Evolutionary conservation across 2,329 filamentous ascomycete genomes (phyloP).

Genomic region (Claviceps capensis): DNA sequence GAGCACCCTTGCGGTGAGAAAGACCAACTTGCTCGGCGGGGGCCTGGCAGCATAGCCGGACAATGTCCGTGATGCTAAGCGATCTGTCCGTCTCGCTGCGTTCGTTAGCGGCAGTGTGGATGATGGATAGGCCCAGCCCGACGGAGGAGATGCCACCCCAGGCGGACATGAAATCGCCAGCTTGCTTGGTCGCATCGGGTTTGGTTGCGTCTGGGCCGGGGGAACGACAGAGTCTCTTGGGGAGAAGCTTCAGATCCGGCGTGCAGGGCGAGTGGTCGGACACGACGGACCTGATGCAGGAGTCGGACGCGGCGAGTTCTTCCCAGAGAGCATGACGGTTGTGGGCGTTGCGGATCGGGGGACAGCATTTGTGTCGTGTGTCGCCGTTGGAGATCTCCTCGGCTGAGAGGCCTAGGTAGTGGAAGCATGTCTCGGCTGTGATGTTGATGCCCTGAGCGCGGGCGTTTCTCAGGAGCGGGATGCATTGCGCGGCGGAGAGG

Average conservation of each 20-base stretch:
- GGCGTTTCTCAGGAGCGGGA: constrained; percentile 65
- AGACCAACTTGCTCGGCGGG: constrained; percentile 84
- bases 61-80: constrained; percentile 59
- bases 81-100: constrained; percentile 31
- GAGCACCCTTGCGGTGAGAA: constrained; percentile 61
- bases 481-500: constrained; percentile 76
- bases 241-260: constrained; percentile 81
- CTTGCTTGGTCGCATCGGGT: constrained; percentile 8
- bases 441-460: constrained; percentile 64
- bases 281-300: constrained; percentile 82
- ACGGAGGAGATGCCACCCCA: constrained; percentile 97
- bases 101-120: constrained; percentile 63
- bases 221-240: constrained; percentile 39
- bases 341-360: constrained; percentile 66
- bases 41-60: constrained; percentile 71
- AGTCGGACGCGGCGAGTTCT: constrained; percentile 56
- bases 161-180: constrained; percentile 83
- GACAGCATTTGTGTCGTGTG: constrained; percentile 89
- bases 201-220: not conserved
- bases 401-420: constrained; percentile 75
- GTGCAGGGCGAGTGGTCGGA: constrained; percentile 96
- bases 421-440: constrained; percentile 91
- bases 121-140: constrained; percentile 79
- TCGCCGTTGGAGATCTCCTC: constrained; percentile 76
- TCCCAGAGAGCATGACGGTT: constrained; percentile 84